A percentile compares a stretch with the other conserved stretches of the same genome.
phyloP scores from a whole-genome alignment of 805 yeast species.

The Schizosaccharomyces osmophilus region DNA sequence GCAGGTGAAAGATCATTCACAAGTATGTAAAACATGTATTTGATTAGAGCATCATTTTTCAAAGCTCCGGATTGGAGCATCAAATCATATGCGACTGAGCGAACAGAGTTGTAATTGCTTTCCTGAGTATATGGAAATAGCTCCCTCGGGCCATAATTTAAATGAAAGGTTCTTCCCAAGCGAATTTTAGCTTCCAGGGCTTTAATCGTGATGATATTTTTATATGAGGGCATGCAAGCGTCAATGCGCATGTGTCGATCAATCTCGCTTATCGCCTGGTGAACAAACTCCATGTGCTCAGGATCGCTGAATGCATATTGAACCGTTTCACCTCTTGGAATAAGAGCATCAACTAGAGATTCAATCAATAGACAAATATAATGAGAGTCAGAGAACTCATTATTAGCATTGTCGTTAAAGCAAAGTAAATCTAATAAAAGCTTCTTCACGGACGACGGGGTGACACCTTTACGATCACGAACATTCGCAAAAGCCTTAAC shows the following conservation, averaged over 20 bases:
- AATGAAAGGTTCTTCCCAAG: slow-evolving; percentile 31
- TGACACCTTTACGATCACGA: slow-evolving; percentile 30
- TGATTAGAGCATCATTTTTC: slow-evolving; percentile 33
- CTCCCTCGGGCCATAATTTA: slow-evolving; percentile 28
- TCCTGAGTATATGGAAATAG: slow-evolving; percentile 28
- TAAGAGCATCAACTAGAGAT: slow-evolving; percentile 10
- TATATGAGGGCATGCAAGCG: slow-evolving; percentile 61
- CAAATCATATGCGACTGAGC: slow-evolving; percentile 47
- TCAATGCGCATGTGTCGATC: slow-evolving; percentile 58
- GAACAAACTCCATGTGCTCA: slow-evolving; percentile 15
- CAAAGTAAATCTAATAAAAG: slow-evolving; percentile 48
- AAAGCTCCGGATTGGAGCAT: slow-evolving; percentile 54
- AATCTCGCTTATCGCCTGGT: slow-evolving; percentile 36
- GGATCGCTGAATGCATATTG: slow-evolving; percentile 4
- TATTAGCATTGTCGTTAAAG: slow-evolving; percentile 67
- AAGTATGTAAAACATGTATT: slow-evolving; percentile 34
- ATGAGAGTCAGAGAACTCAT: slow-evolving; percentile 14
- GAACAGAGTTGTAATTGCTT: slow-evolving; percentile 24
- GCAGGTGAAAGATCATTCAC: slow-evolving; percentile 31
- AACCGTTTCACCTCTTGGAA: slow-evolving; percentile 4
- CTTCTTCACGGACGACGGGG: slow-evolving; percentile 34
- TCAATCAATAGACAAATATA: slow-evolving; percentile 21
- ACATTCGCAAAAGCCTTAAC: slow-evolving; percentile 36
- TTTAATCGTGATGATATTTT: slow-evolving; percentile 26
- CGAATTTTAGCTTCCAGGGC: slow-evolving; percentile 36